These are phyloP conservation scores for Testicularia cyperi DNA, from an alignment of 1,284 basidiomycete species.

Conservation along the genomic window DNA sequence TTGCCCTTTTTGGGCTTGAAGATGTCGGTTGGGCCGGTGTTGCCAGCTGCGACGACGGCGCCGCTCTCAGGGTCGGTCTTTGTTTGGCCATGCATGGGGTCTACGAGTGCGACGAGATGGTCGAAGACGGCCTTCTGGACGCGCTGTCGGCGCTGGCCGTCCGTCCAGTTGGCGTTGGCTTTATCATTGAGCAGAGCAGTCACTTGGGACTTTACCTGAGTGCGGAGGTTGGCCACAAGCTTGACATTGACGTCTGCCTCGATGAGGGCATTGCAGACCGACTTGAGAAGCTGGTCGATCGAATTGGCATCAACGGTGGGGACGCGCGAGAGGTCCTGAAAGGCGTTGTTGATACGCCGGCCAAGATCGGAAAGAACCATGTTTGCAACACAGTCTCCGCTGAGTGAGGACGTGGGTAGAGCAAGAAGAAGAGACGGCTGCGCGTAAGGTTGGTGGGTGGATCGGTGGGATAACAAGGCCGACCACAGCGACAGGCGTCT, in stretches of 20 bases:
- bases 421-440: background rate
- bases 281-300: conserved; percentile 72
- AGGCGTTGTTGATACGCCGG: conserved; percentile 85
- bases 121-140: conserved; percentile 75
- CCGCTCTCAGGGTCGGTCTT: conserved; percentile 37
- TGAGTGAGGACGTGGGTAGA: background rate
- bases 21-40: conserved; percentile 62
- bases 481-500: too few species aligned
- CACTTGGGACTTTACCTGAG: conserved; percentile 74
- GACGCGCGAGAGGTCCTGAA: conserved; percentile 83
- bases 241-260: conserved; percentile 99
- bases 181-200: conserved; percentile 63
- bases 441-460: background rate
- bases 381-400: background rate
- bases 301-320: conserved; percentile 73
- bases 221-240: conserved; percentile 80
- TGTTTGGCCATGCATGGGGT: conserved; percentile 63
- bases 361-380: conserved; percentile 98
- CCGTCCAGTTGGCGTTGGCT: conserved; percentile 43
- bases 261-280: conserved; percentile 88
- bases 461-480: too few species aligned
- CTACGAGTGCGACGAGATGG: conserved; percentile 90
- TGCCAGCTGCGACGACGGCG: conserved; percentile 12
- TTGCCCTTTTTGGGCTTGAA: conserved; percentile 97
- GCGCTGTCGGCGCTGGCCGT: conserved; percentile 51